Evolutionary conservation across 805 yeast genomes (phyloP).

Genomic region (Candida saitoana): DNA sequence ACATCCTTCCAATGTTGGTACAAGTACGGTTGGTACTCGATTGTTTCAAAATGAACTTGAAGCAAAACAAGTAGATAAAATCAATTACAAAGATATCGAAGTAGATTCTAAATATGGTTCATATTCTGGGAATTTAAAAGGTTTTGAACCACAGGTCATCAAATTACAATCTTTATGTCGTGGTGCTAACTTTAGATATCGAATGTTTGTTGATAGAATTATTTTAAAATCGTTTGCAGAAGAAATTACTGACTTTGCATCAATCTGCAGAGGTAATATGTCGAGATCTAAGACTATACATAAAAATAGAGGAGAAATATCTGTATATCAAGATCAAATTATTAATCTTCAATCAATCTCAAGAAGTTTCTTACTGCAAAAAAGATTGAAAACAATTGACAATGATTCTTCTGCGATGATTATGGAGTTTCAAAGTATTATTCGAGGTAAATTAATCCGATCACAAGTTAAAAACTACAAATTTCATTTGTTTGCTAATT

Average conservation of each 20-base stretch:
- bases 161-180: slow-evolving; percentile 65
- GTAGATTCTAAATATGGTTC: background rate
- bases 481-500: slow-evolving; percentile 8
- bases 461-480: slow-evolving; percentile 9
- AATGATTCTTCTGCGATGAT: slow-evolving; percentile 16
- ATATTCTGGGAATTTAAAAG: slow-evolving; percentile 17
- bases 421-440: slow-evolving; percentile 36
- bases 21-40: background rate
- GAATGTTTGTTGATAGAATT: slow-evolving; percentile 57
- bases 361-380: slow-evolving; percentile 22
- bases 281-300: slow-evolving; percentile 28
- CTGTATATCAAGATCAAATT: slow-evolving; percentile 26
- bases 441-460: slow-evolving; percentile 40
- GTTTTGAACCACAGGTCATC: slow-evolving; percentile 29
- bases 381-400: slow-evolving; percentile 7
- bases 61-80: background rate
- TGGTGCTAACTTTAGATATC: slow-evolving; percentile 65
- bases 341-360: slow-evolving; percentile 38
- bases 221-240: slow-evolving; percentile 55
- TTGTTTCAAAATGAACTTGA: slow-evolving; percentile 2
- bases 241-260: slow-evolving; percentile 46
- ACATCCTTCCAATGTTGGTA: background rate
- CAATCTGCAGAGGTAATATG: slow-evolving; percentile 48
- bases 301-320: slow-evolving; percentile 32
- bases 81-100: slow-evolving; percentile 5